Base-by-base conservation (phyloP, 768 basidiomycete genomes). In the Lentinula edodes region DNA sequence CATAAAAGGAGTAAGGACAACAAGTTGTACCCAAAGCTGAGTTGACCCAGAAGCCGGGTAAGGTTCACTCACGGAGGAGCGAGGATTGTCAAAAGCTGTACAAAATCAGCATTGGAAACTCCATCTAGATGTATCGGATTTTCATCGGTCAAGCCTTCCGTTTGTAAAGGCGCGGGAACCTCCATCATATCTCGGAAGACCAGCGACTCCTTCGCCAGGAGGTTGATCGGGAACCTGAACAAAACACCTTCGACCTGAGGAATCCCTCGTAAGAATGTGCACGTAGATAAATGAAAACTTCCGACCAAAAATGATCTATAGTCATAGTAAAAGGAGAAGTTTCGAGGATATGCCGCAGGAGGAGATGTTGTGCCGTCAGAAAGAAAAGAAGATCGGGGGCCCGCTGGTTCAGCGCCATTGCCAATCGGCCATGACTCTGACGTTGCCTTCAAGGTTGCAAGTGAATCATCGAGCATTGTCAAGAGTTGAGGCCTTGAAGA, bases 51-150 rank as follows among this genome's bases (percentile, higher is more conserved):
- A 28, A 28, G 28, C 28, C 38, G 38, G 6, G 20, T 9, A 8
- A 23, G 4, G 5, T 18, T 5, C 12, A 56, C 55, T 56, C 13
- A 61, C 60, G 50, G 51, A 32, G 60, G 60, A 34, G 28, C 52
- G 23, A 61, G 50, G 16, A 54, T 45, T 32, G 38, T 52, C 36
- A 61, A 20, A 16, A 61, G 50, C 28, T 54, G 38, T 56, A 62
- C 16, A 62, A 67, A 28, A 64, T 69, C 35, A 45, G 70, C 20
- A 39, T 70, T 41, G 38, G 72, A 39, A 64, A 66, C 23, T 66
- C 73, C 61, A 60, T 62, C 42, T 46, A 59, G 48, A 32, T 62
- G 34, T 56, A 65, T 68, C 64, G 63, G 63, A 43, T 61, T 61
- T 18, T 61, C 51, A 53, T 61, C 60, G 10, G 41, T 36, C 28